Evolutionary conservation across 768 basidiomycete species (phyloP), one percentile per base, ranked within the genome.

Genomic region (Tricholomella constricta): DNA sequence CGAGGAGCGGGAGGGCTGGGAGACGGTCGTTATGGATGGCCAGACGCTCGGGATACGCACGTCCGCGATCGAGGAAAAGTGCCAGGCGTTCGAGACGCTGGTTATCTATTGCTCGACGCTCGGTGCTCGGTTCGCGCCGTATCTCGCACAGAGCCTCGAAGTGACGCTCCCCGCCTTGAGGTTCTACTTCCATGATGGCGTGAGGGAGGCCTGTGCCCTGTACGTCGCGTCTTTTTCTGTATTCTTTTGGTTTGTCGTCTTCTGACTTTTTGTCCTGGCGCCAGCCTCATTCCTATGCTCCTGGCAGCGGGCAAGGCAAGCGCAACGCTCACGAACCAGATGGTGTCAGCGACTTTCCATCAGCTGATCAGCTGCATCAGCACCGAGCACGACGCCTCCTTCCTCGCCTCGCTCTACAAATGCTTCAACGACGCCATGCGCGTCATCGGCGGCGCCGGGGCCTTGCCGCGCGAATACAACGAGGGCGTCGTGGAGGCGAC

Each of bases 161-260:
- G 79, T 92, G 3, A 80, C 87, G 2, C 69, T 93, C 1, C 89
- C 88, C 0, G 82, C 82, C 2, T 63, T 94, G 41, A 71, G 79
- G 37, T 93, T 91, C 62, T 88, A 85, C 64, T 91, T 91, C 69
- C 90, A 93, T 57, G 91, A 93, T 49, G 89, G 91, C 1, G 91
- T 94, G 0, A 67, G 90, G 19, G 91, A 93, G 64, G 88, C 88
- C 0, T 84, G 77, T 64, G 85, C 85, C 0, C 76, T 90, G 90
- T 92, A 59, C 45, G 84, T 75, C 47, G 84, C 75, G 20, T 14
- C 3, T n/a, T 12, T 22, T 4, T 6, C 10, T 22, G 26, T 7
- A 27, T 34, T 11, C 25, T 31, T 29, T 22, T 50, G n/a, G 48
- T 27, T 31, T 25, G 10, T 17, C 20, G 10, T 14, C 4, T 22